Conservation (phyloP, 441 rosid genomes). For the Iberis amara region DNA sequence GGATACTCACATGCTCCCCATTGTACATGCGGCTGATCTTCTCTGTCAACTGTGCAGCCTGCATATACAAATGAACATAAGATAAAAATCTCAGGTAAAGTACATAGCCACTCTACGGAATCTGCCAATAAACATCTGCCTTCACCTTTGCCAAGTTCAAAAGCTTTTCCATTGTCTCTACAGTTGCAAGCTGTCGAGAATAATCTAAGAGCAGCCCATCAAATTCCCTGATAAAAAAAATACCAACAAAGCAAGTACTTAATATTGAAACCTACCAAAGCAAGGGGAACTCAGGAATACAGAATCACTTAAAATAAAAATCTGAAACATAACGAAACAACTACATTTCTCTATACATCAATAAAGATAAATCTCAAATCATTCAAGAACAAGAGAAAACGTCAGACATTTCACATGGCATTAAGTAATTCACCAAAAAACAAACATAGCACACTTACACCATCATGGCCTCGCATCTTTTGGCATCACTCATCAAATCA, state of each 20-base stretch:
- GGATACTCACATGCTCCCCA: slow-evolving; percentile 67
- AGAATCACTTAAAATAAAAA: background rate
- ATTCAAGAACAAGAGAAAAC: background rate
- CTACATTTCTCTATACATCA: background rate
- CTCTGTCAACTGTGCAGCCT: slow-evolving; percentile 70
- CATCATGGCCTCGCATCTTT: slow-evolving; percentile 72
- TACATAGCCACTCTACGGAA: background rate
- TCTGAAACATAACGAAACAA: background rate
- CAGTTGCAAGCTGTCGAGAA: slow-evolving; percentile 73
- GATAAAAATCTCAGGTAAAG: slow-evolving; percentile 1
- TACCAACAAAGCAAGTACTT: slow-evolving; percentile 7
- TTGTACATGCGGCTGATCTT: slow-evolving; percentile 65
- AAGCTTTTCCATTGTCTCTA: slow-evolving; percentile 63
- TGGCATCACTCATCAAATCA: slow-evolving; percentile 59
- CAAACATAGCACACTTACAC: slow-evolving; percentile 30
- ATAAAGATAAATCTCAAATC: background rate
- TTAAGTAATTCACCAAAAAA: background rate
- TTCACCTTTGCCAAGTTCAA: slow-evolving; percentile 68
- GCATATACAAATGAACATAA: slow-evolving; percentile 10
- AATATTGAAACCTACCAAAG: background rate
- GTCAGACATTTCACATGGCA: background rate
- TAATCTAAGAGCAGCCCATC: slow-evolving; percentile 70
- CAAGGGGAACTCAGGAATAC: background rate
- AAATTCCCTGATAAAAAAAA: slow-evolving; percentile 47
- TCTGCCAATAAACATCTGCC: slow-evolving; percentile 15